These are phyloP conservation scores for Pleurotus sapidus DNA, from an alignment of 768 basidiomycete genomes.

Conservation along the genomic window DNA sequence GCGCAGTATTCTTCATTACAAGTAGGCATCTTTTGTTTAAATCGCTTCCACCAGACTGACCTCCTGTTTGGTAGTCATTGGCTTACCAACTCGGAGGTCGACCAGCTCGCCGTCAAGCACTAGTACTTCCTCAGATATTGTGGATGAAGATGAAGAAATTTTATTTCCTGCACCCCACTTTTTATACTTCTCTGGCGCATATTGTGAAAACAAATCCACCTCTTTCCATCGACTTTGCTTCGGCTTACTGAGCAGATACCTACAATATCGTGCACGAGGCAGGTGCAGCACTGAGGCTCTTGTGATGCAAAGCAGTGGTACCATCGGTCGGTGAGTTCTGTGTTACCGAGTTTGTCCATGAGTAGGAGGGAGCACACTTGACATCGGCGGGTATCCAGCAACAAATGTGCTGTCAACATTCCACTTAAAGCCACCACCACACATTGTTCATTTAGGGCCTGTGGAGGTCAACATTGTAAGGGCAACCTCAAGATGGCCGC, in stretches of 20 bases:
- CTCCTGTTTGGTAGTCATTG: too few species aligned
- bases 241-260: background rate
- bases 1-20: too few species aligned
- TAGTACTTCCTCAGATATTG: background rate
- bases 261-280: background rate
- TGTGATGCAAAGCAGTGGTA: background rate
- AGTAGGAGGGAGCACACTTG: background rate
- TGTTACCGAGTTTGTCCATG: background rate
- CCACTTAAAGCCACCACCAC: too few species aligned
- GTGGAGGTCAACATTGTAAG: too few species aligned
- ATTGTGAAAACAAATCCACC: background rate
- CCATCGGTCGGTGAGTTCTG: background rate
- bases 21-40: too few species aligned
- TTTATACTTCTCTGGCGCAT: background rate
- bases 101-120: background rate
- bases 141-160: background rate
- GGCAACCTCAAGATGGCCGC: too few species aligned
- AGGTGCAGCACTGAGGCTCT: background rate
- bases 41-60: too few species aligned
- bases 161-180: background rate
- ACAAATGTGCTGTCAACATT: too few species aligned
- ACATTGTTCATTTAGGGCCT: too few species aligned
- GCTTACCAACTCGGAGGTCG: background rate
- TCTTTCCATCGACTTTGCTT: background rate
- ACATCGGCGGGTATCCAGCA: background rate